phyloP scores from a whole-genome alignment of 2,329 filamentous ascomycete species.

The Pseudogymnoascus sp. region DNA sequence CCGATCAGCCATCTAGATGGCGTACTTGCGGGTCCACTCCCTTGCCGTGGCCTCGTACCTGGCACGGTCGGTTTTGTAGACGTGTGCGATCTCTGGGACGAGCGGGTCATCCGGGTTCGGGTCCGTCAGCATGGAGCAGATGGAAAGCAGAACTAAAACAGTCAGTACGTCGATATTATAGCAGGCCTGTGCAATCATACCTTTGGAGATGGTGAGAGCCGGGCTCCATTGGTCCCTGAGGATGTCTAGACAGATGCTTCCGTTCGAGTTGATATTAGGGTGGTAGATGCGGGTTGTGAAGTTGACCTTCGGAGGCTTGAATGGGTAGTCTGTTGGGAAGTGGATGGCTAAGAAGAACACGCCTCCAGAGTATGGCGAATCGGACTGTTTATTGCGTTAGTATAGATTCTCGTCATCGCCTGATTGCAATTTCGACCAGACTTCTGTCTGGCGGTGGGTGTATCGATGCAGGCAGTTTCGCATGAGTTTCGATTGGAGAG shows the following conservation, averaged over 20 bases:
- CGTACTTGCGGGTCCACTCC: constrained; percentile 99
- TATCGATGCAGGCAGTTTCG: not conserved
- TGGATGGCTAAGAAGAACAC: constrained; percentile 99
- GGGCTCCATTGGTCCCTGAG: constrained; percentile 99
- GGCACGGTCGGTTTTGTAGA: constrained; percentile 97
- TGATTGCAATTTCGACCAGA: not conserved
- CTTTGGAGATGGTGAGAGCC: constrained; percentile 96
- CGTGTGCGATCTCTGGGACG: constrained; percentile 96
- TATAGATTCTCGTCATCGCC: constrained; percentile 8
- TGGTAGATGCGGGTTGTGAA: constrained; percentile 99
- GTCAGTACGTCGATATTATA: constrained; percentile 10
- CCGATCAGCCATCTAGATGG: constrained; percentile 54
- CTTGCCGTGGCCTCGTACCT: constrained; percentile 93
- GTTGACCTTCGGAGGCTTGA: constrained; percentile 99
- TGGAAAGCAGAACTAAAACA: constrained; percentile 77
- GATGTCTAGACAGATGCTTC: constrained; percentile 98
- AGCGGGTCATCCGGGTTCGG: constrained; percentile 98
- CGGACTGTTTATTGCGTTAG: constrained; percentile 50
- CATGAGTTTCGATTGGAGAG: constrained; percentile 22
- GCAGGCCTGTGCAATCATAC: constrained; percentile 40
- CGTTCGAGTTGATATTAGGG: constrained; percentile 99
- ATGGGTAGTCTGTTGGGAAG: constrained; percentile 99
- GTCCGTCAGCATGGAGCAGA: constrained; percentile 99
- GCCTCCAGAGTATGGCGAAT: constrained; percentile 95
- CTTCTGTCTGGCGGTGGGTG: not conserved